Base-by-base conservation (phyloP, 441 rosid species). In the Erysimum pusillum region DNA sequence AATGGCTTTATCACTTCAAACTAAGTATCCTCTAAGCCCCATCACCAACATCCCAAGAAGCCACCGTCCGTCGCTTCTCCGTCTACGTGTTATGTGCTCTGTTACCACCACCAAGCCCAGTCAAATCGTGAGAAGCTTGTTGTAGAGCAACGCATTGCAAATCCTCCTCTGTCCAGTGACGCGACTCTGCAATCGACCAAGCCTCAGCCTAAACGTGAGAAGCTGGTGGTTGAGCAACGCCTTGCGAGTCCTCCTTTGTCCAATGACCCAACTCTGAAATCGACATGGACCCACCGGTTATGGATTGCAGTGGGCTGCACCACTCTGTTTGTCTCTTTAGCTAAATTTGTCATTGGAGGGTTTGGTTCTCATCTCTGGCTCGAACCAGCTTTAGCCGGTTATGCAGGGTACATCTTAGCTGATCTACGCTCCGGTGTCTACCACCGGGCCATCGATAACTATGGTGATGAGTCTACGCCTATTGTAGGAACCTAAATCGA, bases 401-500 rank as follows among this genome's bases (percentile, higher is more conserved):
- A 69, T 53, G 65, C 83, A 20, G 98, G 98, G 2, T 94, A 91
- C 68, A 54, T 91, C 76, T 72, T 89, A 10, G 94, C 97, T 11
- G 99, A 94, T 79, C 86, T 92, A 3, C 90, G 93, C 49, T 91
- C 97, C 0, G 97, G 97, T 36, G 87, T 92, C 7, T 92, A 91
- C 83, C 97, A 92, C 38, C 92, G 99, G 99, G 97, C 91, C 14
- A 90, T 88, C 0, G 97, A 94, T 67, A 94, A 94, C 76, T 92
- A 91, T 3, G 99, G 97, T 0, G 89, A 84, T 63, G 92, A 65
- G 25, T 85, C 91, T 1, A 92, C 97, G 2, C 94, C 89, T 0
- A 3, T 92, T 15, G 88, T 94, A 7, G 94, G 99, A 42, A 0
- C 79, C 7, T 98, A 92, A 57, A 92, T 92, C 6, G 97, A 91